Percentiles rank a stretch among this genome's conserved stretches.
These are phyloP conservation scores for Zychaea mexicana DNA, from an alignment of 371 early-diverging fungal species.

Conservation along the genomic window DNA sequence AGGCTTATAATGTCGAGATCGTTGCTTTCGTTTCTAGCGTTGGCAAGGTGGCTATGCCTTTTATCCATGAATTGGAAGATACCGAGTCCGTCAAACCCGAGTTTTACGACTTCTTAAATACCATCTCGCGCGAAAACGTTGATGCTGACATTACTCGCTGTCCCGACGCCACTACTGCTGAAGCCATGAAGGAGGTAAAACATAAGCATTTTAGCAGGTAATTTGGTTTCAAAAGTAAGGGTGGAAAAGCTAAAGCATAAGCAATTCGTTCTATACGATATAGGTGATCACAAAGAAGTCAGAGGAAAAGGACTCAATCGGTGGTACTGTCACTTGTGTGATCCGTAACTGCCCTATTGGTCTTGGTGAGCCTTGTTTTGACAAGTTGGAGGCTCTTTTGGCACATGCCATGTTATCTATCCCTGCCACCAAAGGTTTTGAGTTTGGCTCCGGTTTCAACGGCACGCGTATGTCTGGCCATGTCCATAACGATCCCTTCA, in stretches of 20 bases:
- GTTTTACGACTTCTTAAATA: slow-evolving; percentile 68
- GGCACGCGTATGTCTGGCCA: slow-evolving; percentile 89
- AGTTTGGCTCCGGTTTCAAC: slow-evolving; percentile 92
- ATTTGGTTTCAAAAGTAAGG: not conserved
- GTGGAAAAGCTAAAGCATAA: too few species aligned
- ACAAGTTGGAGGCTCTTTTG: slow-evolving; percentile 95
- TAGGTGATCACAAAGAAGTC: slow-evolving; percentile 75
- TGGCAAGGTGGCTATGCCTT: slow-evolving; percentile 83
- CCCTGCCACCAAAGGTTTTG: slow-evolving; percentile 98
- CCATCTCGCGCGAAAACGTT: slow-evolving; percentile 67
- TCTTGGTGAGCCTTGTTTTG: slow-evolving; percentile 98
- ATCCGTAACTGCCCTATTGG: slow-evolving; percentile 92
- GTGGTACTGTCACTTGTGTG: slow-evolving; percentile 97
- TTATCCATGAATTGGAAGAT: slow-evolving; percentile 55
- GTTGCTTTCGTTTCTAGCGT: slow-evolving; percentile 94
- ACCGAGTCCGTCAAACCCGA: slow-evolving; percentile 51
- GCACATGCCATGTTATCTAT: slow-evolving; percentile 99
- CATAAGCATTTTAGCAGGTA: not conserved
- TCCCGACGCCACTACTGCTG: slow-evolving; percentile 46
- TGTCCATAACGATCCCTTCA: slow-evolving; percentile 94
- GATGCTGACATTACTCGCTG: slow-evolving; percentile 55
- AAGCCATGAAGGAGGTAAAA: slow-evolving; percentile 43
- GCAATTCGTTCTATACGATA: not conserved
- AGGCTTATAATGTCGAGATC: slow-evolving; percentile 85
- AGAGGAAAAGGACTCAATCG: slow-evolving; percentile 88